Percentiles rank a stretch among this genome's conserved stretches.
Evolutionary conservation across 139 green algal genomes (phyloP).

Genomic region (Chlamydomonas incerta): DNA sequence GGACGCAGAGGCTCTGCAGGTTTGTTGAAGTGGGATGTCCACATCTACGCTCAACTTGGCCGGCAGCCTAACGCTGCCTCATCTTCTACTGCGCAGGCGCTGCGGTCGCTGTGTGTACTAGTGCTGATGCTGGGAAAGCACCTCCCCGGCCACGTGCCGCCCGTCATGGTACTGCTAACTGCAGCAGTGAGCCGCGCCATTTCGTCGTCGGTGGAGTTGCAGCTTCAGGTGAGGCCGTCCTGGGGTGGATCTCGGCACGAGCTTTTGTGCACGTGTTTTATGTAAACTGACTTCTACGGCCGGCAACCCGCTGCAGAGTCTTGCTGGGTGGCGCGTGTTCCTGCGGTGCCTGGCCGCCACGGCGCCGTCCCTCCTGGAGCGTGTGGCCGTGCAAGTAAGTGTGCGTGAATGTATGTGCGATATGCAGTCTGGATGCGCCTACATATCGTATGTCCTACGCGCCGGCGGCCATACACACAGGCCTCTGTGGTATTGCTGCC

Average conservation of each 20-base stretch:
- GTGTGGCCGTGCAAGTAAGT: slow-evolving; percentile 69
- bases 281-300: no score
- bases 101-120: slow-evolving; percentile 33
- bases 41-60: no score
- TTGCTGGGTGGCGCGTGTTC: slow-evolving; percentile 60
- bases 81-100: neutral
- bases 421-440: no score
- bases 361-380: slow-evolving; percentile 63
- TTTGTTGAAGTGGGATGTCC: neutral
- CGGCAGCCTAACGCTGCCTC: neutral
- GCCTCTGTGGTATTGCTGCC: slow-evolving; percentile 81
- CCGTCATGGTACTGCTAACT: slow-evolving; percentile 67
- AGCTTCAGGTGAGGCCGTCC: slow-evolving; percentile 43
- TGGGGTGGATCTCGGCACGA: no score
- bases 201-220: slow-evolving; percentile 6
- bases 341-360: slow-evolving; percentile 44
- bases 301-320: slow-evolving; percentile 51
- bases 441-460: no score
- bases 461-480: slow-evolving; percentile 49
- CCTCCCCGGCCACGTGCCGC: slow-evolving; percentile 53
- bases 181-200: slow-evolving; percentile 43
- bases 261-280: no score
- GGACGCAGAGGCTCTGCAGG: slow-evolving; percentile 14
- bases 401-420: no score
- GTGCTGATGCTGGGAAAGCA: slow-evolving; percentile 29